A percentile compares a stretch with the other conserved stretches of the same genome.
phyloP scores from a whole-genome alignment of 129 eudicot species.

The Chrysanthemum makinoi region DNA sequence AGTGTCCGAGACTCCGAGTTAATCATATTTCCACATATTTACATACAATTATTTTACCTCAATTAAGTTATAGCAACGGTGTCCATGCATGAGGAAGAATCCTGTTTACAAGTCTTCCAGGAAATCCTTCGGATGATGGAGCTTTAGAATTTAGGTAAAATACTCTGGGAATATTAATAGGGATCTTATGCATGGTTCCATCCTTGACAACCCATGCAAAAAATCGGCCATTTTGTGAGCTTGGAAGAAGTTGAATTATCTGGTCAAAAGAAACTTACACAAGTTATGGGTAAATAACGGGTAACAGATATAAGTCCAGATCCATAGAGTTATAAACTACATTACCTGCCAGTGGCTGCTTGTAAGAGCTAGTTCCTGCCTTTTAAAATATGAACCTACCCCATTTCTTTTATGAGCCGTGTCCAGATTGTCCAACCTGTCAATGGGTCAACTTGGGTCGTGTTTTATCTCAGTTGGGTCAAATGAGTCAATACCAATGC shows the following conservation, averaged over 20 bases:
- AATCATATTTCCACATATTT: not conserved
- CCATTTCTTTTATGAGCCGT: constrained; percentile 51
- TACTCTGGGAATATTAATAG: constrained; percentile 73
- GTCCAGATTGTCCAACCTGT: constrained; percentile 55
- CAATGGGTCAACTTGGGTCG: not conserved
- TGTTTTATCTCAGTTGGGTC: not conserved
- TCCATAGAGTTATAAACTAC: constrained; percentile 4
- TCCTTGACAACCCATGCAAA: constrained; percentile 83
- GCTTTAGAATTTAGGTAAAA: constrained; percentile 94
- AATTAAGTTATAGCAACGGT: constrained; percentile 68
- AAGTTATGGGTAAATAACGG: not conserved
- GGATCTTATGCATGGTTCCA: constrained; percentile 40
- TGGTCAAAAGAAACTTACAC: constrained; percentile 24
- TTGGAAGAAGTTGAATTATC: constrained; percentile 89
- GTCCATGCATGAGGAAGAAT: constrained; percentile 85
- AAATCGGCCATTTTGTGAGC: constrained; percentile 65
- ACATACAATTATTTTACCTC: constrained; percentile 53
- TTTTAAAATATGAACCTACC: constrained; percentile 73
- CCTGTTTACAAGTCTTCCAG: constrained; percentile 91
- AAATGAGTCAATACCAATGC: not conserved
- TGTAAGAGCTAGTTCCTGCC: constrained; percentile 65
- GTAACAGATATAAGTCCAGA: not conserved
- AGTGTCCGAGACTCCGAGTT: not conserved
- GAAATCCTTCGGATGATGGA: constrained; percentile 88
- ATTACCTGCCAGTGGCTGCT: constrained; percentile 92